Percentiles rank a stretch among this genome's conserved stretches.
phyloP scores from a whole-genome alignment of 1,139 yeast genomes.

The Nakaseomyces nivariensis region DNA sequence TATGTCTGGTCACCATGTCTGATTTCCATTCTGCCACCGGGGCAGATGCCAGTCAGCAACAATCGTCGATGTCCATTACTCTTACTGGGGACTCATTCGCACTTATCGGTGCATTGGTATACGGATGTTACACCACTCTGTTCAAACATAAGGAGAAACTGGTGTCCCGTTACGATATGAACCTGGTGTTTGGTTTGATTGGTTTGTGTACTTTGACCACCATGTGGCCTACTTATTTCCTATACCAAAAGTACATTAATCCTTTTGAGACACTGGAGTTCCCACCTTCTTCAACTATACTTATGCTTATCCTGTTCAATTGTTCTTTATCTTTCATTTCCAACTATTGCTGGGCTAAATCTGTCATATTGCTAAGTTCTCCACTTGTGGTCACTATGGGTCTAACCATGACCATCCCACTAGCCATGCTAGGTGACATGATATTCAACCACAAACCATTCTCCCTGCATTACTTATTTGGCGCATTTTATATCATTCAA shows the following conservation, averaged over 20 bases:
- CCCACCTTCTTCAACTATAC: constrained; percentile 47
- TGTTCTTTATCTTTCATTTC: constrained; percentile 69
- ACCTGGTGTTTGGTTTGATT: constrained; percentile 82
- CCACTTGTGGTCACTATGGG: constrained; percentile 94
- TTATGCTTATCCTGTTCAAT: constrained; percentile 48
- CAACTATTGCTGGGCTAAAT: constrained; percentile 90
- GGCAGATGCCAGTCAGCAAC: constrained; percentile 10
- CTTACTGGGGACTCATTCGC: constrained; percentile 72
- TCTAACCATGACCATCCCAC: constrained; percentile 78
- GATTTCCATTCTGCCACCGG: constrained; percentile 29
- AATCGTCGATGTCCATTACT: constrained; percentile 32
- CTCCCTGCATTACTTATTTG: constrained; percentile 55
- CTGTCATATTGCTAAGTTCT: constrained; percentile 72
- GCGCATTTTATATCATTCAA: constrained; percentile 39
- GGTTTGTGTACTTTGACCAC: constrained; percentile 66
- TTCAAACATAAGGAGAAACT: constrained; percentile 59
- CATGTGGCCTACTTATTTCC: constrained; percentile 67
- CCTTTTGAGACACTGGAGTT: constrained; percentile 59
- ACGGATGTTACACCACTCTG: constrained; percentile 79
- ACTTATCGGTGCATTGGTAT: constrained; percentile 70
- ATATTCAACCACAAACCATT: constrained; percentile 55
- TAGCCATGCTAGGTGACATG: constrained; percentile 88
- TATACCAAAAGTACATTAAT: constrained; percentile 40
- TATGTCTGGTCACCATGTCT: constrained; percentile 58
- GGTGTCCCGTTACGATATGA: constrained; percentile 68